These are phyloP conservation scores for Coprinellus aureogranulatus DNA, from an alignment of 768 basidiomycete species.

Conservation along the genomic window DNA sequence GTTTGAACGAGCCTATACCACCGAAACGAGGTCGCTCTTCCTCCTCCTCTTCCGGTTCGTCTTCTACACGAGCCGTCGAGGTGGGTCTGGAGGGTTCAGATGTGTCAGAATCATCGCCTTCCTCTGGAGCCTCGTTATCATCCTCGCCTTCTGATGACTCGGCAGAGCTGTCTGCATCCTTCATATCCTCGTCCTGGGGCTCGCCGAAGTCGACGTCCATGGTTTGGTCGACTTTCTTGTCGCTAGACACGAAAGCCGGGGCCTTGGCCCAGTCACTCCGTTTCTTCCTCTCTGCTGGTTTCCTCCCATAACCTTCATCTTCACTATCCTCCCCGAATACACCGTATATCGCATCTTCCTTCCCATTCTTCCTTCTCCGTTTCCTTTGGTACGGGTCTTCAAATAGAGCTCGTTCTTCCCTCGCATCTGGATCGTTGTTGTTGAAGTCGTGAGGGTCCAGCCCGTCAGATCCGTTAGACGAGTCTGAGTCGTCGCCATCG, in stretches of 20 bases:
- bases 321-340: slow-evolving; percentile 73
- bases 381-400: slow-evolving; percentile 75
- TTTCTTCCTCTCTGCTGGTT: slow-evolving; percentile 28
- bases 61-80: slow-evolving; percentile 51
- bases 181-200: slow-evolving; percentile 23
- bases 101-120: slow-evolving; percentile 41
- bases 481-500: slow-evolving; percentile 73
- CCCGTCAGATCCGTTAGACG: slow-evolving; percentile 56
- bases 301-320: slow-evolving; percentile 42
- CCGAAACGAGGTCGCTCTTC: slow-evolving; percentile 38
- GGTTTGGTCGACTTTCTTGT: slow-evolving; percentile 44
- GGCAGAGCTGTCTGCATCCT: slow-evolving; percentile 22
- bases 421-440: slow-evolving; percentile 50
- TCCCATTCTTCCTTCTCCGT: slow-evolving; percentile 59
- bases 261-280: slow-evolving; percentile 72
- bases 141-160: slow-evolving; percentile 32
- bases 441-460: slow-evolving; percentile 45
- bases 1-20: slow-evolving; percentile 40
- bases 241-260: slow-evolving; percentile 69
- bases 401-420: slow-evolving; percentile 74
- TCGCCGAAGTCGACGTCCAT: slow-evolving; percentile 36
- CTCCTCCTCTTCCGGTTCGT: slow-evolving; percentile 43
- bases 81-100: slow-evolving; percentile 52
- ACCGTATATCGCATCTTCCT: slow-evolving; percentile 76
- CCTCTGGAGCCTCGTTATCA: slow-evolving; percentile 32